phyloP scores from a whole-genome alignment of 352 stramenopile genomes.

The Thalassiosira ordinaria region DNA sequence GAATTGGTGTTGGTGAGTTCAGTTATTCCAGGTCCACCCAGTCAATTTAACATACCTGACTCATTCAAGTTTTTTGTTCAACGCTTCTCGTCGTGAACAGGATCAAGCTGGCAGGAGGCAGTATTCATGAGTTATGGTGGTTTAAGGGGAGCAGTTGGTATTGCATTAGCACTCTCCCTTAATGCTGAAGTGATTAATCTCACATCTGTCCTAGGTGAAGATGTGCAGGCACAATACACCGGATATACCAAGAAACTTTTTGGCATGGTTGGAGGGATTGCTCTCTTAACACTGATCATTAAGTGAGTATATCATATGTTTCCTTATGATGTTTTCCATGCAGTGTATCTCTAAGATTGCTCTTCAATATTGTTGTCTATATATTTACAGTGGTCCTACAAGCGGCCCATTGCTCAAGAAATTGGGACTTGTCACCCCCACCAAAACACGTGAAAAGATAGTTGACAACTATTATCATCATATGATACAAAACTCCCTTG shows the following conservation, averaged over 20 bases:
- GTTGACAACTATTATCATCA: slow-evolving; percentile 55
- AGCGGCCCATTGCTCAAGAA: slow-evolving; percentile 65
- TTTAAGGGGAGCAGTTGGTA: slow-evolving; percentile 82
- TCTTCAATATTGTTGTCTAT: too few relatives aligned
- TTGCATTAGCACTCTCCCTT: slow-evolving; percentile 81
- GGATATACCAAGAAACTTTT: slow-evolving; percentile 60
- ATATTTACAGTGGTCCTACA: slow-evolving; percentile 68
- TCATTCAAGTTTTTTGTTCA: background rate
- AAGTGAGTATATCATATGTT: too few relatives aligned
- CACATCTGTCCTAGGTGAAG: slow-evolving; percentile 18
- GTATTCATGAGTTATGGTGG: slow-evolving; percentile 80
- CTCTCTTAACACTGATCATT: slow-evolving; percentile 79
- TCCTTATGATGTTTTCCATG: too few relatives aligned
- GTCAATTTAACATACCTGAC: too few relatives aligned
- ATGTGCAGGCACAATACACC: slow-evolving; percentile 20
- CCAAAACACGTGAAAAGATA: slow-evolving; percentile 61
- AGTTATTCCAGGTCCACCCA: too few relatives aligned
- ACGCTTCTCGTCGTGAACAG: too few relatives aligned
- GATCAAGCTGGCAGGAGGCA: slow-evolving; percentile 45
- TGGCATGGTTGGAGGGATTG: slow-evolving; percentile 73
- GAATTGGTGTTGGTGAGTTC: slow-evolving; percentile 11
- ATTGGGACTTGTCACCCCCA: slow-evolving; percentile 67
- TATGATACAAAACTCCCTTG: slow-evolving; percentile 48
- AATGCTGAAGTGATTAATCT: slow-evolving; percentile 63
- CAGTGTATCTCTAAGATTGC: too few relatives aligned